Conservation (phyloP, 2,329 filamentous ascomycete species). For the Coleophoma cylindrospora region DNA sequence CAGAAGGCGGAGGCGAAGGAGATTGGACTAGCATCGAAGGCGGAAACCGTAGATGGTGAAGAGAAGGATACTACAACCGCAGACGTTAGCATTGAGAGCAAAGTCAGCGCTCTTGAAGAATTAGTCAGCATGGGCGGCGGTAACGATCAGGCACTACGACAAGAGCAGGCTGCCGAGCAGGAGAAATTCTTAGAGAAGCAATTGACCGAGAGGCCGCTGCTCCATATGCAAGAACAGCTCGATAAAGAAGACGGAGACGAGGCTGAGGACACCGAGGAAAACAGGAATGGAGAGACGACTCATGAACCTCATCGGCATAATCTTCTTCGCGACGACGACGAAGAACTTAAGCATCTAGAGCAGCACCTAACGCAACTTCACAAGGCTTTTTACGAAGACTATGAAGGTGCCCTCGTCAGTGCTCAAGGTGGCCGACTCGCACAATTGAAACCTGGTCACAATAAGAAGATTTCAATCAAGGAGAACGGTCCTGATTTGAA, state of each 20-base stretch:
- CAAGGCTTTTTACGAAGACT: conserved; percentile 74
- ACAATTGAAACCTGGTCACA: conserved; percentile 27
- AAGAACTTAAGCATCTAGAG: conserved; percentile 73
- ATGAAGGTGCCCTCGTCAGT: conserved; percentile 49
- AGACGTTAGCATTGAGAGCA: conserved; percentile 1
- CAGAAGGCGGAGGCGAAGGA: conserved; percentile 4
- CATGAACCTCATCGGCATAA: conserved; percentile 54
- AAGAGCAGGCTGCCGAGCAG: conserved; percentile 78
- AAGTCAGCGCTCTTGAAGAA: conserved; percentile 56
- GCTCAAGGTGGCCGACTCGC: conserved; percentile 34
- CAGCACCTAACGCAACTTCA: conserved; percentile 74
- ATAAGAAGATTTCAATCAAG: conserved; percentile 39
- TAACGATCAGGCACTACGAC: conserved; percentile 62
- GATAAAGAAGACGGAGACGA: conserved; percentile 74
- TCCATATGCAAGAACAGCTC: conserved; percentile 88
- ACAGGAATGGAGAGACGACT: conserved; percentile 30
- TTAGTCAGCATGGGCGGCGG: conserved; percentile 71
- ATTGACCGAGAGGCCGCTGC: conserved; percentile 77
- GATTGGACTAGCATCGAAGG: not conserved
- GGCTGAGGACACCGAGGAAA: conserved; percentile 31
- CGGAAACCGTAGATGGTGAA: not conserved
- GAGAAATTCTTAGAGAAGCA: conserved; percentile 85
- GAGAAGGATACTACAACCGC: conserved; percentile 1
- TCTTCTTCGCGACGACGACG: conserved; percentile 81
- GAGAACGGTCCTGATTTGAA: conserved; percentile 40